These are phyloP conservation scores for Albifimbria verrucaria DNA, from an alignment of 2,329 filamentous ascomycete species.

Conservation along the genomic window DNA sequence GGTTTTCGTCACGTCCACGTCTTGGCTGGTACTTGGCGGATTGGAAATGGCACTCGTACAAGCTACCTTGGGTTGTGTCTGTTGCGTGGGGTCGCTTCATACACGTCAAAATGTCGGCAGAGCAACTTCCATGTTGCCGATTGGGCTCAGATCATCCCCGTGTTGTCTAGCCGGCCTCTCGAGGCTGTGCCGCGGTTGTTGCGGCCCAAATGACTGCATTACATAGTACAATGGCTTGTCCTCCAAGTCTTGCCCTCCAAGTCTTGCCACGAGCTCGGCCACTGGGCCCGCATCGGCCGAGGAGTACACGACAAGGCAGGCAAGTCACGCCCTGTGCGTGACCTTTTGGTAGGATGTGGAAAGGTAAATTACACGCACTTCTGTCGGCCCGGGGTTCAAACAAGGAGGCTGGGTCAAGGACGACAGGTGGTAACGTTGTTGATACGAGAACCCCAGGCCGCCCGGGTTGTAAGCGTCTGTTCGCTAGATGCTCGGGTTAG, in stretches of 20 bases:
- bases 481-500: too few relatives aligned
- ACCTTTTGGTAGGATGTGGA: not conserved
- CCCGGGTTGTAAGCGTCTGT: too few relatives aligned
- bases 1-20: too few relatives aligned
- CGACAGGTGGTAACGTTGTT: too few relatives aligned
- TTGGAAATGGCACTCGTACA: too few relatives aligned
- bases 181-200: not conserved
- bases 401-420: not conserved
- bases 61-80: not conserved
- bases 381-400: too few relatives aligned
- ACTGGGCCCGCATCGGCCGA: not conserved
- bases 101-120: not conserved
- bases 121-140: not conserved
- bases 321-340: not conserved
- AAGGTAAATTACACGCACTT: not conserved
- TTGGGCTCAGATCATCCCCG: not conserved
- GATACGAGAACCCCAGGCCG: too few relatives aligned
- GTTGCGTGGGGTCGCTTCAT: not conserved
- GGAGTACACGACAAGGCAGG: too few relatives aligned
- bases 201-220: not conserved
- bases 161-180: not conserved
- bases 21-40: too few relatives aligned
- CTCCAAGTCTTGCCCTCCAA: too few relatives aligned
- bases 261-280: not conserved
- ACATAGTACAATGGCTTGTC: not conserved